Base-by-base conservation (phyloP, 1,139 yeast species). In the Magnusiomyces tetraspermus region DNA sequence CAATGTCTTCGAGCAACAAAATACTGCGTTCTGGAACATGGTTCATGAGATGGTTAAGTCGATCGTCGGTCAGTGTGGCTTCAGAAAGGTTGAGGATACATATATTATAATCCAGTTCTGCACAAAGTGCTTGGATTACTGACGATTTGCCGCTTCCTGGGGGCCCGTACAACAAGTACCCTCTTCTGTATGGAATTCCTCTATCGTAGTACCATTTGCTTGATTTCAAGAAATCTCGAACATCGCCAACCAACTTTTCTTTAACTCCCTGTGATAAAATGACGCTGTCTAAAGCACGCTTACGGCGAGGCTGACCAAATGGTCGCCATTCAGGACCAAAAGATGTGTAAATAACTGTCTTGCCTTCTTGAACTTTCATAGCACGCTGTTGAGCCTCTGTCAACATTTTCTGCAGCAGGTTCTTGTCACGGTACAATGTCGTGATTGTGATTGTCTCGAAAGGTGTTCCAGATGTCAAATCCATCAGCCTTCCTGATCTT, bases 271-370 rank as follows among this genome's bases (percentile, higher is more conserved):
- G 67, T 64, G 89, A 97, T 54, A 92, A 72, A 41, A 92, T 82
- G 17, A 92, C 99, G 15, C 95, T 85, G 4, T 86, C 92, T 40
- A 90, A 70, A 49, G 83, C 72, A 62, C 99, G 76, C 69, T 92
- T 90, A 60, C 83, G 83, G 59, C 97, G 76, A 1, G 99, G 97
- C 65, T 85, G 94, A 1, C 99, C 99, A 72, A 92, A 92, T 2
- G 96, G 96, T 61, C 98, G 76, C 99, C 99, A 92, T 65, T 92
- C 99, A 15, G 96, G 96, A 1, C 97, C 98, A 86, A 94, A 90
- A 1, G 96, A 85, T 1, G 96, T 88, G 68, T 79, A 92, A 5
- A 92, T 73, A 10, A 92, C 98, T 0, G 98, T 92, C 64, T 89
- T 90, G 11, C 98, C 98, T 63, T 89, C 96, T 56, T 86, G 83